Evolutionary conservation across 768 basidiomycete species (phyloP).

Genomic region (Leccinum aurantiacum): DNA sequence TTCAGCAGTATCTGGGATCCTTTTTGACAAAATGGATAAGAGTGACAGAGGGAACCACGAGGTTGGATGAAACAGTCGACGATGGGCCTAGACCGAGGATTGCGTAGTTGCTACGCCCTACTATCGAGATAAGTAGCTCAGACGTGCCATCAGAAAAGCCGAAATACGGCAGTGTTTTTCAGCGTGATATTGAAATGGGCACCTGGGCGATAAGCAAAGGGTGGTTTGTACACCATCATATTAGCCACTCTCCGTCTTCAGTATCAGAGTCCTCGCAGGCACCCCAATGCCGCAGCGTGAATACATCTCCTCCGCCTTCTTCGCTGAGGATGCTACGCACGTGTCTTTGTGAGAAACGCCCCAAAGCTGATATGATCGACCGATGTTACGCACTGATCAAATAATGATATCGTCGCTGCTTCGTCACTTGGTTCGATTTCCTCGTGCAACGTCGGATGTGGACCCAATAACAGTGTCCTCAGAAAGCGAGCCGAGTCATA

Average conservation of each 20-base stretch:
- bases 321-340: slow-evolving; percentile 52
- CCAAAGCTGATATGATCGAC: background rate
- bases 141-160: background rate
- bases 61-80: background rate
- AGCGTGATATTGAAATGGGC: background rate
- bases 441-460: slow-evolving; percentile 29
- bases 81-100: background rate
- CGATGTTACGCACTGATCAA: slow-evolving; percentile 64
- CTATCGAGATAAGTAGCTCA: background rate
- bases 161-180: slow-evolving; percentile 5
- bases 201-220: slow-evolving; percentile 1
- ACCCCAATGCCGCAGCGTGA: slow-evolving; percentile 43
- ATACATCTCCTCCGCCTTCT: slow-evolving; percentile 60
- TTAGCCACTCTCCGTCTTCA: slow-evolving; percentile 25
- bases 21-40: background rate
- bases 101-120: background rate
- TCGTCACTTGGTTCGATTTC: slow-evolving; percentile 40
- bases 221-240: slow-evolving; percentile 15
- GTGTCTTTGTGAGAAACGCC: slow-evolving; percentile 9
- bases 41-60: background rate
- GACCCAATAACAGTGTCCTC: slow-evolving; percentile 35
- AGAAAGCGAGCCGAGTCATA: slow-evolving; percentile 39
- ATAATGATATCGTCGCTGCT: slow-evolving; percentile 55
- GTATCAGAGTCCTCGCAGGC: slow-evolving; percentile 28
- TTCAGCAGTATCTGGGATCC: background rate